Evolutionary conservation across 192 early-diverging fungal genomes (phyloP), one percentile per base, ranked within the genome.

Genomic region (Geosiphon pyriformis): DNA sequence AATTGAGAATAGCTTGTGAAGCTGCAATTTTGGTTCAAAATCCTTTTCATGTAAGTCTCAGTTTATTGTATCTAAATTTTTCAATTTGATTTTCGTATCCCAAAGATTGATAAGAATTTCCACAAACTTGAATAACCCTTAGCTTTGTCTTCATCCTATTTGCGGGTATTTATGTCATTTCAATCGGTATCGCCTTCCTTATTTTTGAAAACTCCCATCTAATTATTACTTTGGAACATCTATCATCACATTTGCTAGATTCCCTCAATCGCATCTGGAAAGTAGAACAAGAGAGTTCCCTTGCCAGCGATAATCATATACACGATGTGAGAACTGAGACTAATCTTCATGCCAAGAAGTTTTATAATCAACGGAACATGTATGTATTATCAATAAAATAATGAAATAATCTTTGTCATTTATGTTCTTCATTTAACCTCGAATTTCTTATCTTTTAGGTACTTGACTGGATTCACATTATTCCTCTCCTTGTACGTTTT

Each of bases 341-440:
- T 30, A 69, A 55, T 33, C 26, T 76, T 8, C 70, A 76, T 37
- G 78, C 80, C 1, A 76, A 69, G 35, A 81, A 81, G 52, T 84
- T 84, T 57, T 84, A 84, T 54, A 76, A 76, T 33, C 82, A 84
- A 59, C 72, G 82, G 54, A 84, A 84, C 67, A 78, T 84, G 78
- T 85, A 77, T 55, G 72, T 67, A 18, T 55, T 10, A 15, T 34
- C 11, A 25, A 20, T 65, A 20, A 11, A 20, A 4, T 55, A 11
- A 12, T 54, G 6, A 12, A 20, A 12, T 54, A 7, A 7, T 4
- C 8, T 2, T 27, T 55, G 27, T 29, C 18, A 55, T 12, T 12
- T 1, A 12, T 55, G 2, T 10, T 42, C 37, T n/a, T n/a, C n/a
- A n/a, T n/a, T n/a, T n/a, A n/a, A n/a, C n/a, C n/a, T n/a, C n/a